Percentiles rank a stretch among this genome's conserved stretches.
These are phyloP conservation scores for Carallia pectinifolia DNA, from an alignment of 345 rosid genomes.

Conservation along the genomic window DNA sequence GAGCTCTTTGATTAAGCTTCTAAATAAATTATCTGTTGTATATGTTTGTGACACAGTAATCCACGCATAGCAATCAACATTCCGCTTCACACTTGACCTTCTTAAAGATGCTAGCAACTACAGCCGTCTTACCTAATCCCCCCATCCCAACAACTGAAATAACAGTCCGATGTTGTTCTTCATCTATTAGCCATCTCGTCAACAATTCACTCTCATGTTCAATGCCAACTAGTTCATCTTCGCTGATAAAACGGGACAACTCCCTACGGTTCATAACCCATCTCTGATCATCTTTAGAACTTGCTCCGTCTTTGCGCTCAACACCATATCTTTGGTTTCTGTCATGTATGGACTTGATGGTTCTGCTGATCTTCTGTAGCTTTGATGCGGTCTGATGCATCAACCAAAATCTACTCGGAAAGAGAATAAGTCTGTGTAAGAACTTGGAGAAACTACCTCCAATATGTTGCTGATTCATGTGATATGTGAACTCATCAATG, in stretches of 20 bases:
- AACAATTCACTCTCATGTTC: background rate
- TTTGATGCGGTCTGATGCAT: conserved; percentile 29
- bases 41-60: conserved; percentile 37
- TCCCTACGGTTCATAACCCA: background rate
- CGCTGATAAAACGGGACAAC: conserved; percentile 6
- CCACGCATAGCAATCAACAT: conserved; percentile 37
- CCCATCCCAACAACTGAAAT: conserved; percentile 42
- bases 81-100: conserved; percentile 17
- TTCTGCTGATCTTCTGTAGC: conserved; percentile 23
- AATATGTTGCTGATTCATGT: conserved; percentile 15
- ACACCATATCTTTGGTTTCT: conserved; percentile 27
- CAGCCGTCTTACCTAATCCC: conserved; percentile 29
- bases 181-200: conserved; percentile 23
- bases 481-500: conserved; percentile 34
- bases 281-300: background rate
- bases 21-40: conserved; percentile 34
- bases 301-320: conserved; percentile 5
- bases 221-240: conserved; percentile 15
- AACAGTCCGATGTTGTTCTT: conserved; percentile 22
- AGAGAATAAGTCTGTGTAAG: conserved; percentile 9
- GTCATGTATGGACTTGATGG: conserved; percentile 28
- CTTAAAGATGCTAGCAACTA: conserved; percentile 34
- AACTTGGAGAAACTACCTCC: background rate
- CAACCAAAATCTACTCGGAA: conserved; percentile 26
- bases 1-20: conserved; percentile 37